phyloP scores from a whole-genome alignment of 768 basidiomycete species.

The Psilocybe cubensis region DNA sequence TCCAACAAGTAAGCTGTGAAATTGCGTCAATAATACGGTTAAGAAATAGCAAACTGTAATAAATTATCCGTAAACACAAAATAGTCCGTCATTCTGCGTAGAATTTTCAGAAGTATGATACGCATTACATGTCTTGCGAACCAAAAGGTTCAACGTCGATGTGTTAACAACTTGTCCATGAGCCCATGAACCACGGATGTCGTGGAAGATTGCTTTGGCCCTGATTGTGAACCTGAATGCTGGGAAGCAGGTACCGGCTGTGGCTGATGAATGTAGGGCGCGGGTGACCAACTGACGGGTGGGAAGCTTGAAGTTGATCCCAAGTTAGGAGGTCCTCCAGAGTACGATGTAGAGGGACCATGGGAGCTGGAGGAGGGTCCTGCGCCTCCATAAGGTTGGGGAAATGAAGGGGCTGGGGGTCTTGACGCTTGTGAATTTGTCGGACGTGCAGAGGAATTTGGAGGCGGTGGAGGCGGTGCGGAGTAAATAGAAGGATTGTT shows the following conservation, averaged over 20 bases:
- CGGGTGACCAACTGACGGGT: conserved; percentile 9
- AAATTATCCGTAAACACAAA: no score
- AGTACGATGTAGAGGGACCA: conserved; percentile 10
- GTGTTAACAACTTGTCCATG: conserved; percentile 22
- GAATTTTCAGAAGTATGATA: no score
- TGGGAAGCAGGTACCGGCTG: conserved; percentile 13
- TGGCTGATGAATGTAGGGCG: conserved; percentile 14
- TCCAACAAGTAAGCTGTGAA: no score
- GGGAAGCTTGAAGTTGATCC: conserved; percentile 7
- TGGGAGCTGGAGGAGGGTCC: conserved; percentile 9
- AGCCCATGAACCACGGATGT: conserved; percentile 24
- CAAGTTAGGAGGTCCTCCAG: neutral
- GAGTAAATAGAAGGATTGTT: conserved; percentile 44
- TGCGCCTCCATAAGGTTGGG: conserved; percentile 14
- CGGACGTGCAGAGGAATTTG: conserved; percentile 14
- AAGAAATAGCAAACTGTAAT: no score
- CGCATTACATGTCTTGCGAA: no score
- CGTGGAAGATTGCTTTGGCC: conserved; percentile 11
- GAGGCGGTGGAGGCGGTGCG: conserved; percentile 37
- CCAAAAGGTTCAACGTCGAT: conserved; percentile 5
- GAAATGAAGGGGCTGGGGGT: conserved; percentile 17
- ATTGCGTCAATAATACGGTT: no score
- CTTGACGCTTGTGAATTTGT: conserved; percentile 10
- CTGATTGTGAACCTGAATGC: neutral
- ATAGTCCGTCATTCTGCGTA: no score